Base-by-base conservation (phyloP, 2,329 filamentous ascomycete species). In the Tolypocladium tropicale region DNA sequence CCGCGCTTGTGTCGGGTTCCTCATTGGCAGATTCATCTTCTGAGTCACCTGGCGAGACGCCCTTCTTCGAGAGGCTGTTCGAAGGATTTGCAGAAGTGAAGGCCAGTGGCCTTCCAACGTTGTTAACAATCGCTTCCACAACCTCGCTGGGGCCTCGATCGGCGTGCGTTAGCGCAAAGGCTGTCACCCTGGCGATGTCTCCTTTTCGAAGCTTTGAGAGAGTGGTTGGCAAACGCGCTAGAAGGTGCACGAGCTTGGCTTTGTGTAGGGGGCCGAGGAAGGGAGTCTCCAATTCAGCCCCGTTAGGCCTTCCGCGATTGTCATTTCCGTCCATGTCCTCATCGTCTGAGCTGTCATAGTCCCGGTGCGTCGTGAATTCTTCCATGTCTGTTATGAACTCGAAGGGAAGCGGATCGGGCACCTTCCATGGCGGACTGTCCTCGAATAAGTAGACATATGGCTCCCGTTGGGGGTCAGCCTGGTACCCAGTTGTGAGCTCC, bases 141-240 rank as follows among this genome's bases (percentile, higher is more conserved):
- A 96, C 86, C 73, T 97, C 94, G 60, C 95, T 89, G 14, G 90
- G 88, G 18, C 92, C 94, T 23, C 84, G 80, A 41, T 87, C 89
- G 1, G 91, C 89, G 68, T 97, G 90, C 2, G 86, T 86, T 56
- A 97, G 90, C 14, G 92, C 92, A 71, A 97, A 96, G 3, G 87
- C 82, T 1, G 92, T 93, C 2, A 96, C 79, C 6, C 91, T 82
- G 1, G 90, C 92, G 50, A 97, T 83, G 65, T 97, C 90, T 3
- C 90, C 91, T 65, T 90, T 90, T 32, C 89, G 82, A 30, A 96
- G 77, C 61, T 82, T 87, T 2, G 85, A 82, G 41, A 90, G 83
- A 4, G 82, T 84, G 3, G 84, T 88, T 0, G 94, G 94, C 30
- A 97, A 76, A 18, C 91, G 83, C 3, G 88, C 84, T n/a, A 97